phyloP scores from a whole-genome alignment of 1,284 basidiomycete genomes.

The Malassezia vespertilionis region DNA sequence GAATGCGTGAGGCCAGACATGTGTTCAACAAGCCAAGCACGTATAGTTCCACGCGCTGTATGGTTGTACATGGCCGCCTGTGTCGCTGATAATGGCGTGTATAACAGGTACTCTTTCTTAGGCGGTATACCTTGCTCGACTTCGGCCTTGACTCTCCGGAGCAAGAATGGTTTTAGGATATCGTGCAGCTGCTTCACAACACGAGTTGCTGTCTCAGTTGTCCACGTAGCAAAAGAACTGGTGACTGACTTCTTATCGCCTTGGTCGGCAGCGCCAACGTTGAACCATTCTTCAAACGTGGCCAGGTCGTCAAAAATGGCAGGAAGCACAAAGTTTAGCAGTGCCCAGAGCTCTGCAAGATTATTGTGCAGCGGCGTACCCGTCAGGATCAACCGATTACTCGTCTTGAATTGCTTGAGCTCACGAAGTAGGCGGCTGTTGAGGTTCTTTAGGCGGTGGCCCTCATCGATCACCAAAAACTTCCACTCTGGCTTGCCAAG shows the following conservation, averaged over 20 bases:
- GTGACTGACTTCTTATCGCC: neutral
- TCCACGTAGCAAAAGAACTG: conserved; percentile 40
- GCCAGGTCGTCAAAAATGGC: conserved; percentile 75
- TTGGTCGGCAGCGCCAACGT: conserved; percentile 8
- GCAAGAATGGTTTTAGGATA: conserved; percentile 43
- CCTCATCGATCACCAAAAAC: conserved; percentile 90
- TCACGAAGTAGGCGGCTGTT: conserved; percentile 79
- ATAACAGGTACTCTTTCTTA: conserved; percentile 59
- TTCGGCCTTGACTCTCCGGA: conserved; percentile 37
- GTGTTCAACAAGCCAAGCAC: conserved; percentile 33
- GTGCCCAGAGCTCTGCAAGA: conserved; percentile 79
- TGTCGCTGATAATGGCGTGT: conserved; percentile 69
- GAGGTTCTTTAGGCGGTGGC: conserved; percentile 84
- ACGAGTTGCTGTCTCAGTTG: conserved; percentile 55
- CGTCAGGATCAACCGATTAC: conserved; percentile 80
- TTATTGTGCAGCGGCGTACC: conserved; percentile 95
- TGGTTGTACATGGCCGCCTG: conserved; percentile 77
- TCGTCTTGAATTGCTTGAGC: conserved; percentile 74
- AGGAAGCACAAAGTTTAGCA: conserved; percentile 65
- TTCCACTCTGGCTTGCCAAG: conserved; percentile 50
- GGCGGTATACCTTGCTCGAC: conserved; percentile 38
- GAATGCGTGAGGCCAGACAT: conserved; percentile 25
- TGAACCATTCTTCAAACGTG: conserved; percentile 72
- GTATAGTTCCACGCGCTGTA: conserved; percentile 28
- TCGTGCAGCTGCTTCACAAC: conserved; percentile 41